A percentile compares a stretch with the other conserved stretches of the same genome.
Conservation (phyloP, 106 monocot genomes). For the Iris macrosiphon region DNA sequence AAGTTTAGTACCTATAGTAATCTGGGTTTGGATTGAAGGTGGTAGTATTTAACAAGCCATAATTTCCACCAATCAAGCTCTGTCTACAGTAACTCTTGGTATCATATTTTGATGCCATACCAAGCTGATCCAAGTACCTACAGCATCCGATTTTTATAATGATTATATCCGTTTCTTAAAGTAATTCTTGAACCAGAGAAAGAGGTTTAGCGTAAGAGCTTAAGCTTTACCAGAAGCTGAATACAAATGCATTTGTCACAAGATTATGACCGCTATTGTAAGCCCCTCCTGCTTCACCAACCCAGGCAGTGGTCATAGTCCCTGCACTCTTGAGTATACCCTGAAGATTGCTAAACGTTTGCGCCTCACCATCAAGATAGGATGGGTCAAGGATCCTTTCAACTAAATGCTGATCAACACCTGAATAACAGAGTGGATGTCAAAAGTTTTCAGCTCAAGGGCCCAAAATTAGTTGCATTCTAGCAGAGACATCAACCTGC, state of each 20-base stretch:
- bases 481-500: slow-evolving; percentile 53
- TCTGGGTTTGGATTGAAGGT: slow-evolving; percentile 76
- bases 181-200: background rate
- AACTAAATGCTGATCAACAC: slow-evolving; percentile 57
- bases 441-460: background rate
- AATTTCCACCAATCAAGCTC: slow-evolving; percentile 72
- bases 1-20: slow-evolving; percentile 50
- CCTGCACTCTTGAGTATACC: slow-evolving; percentile 35
- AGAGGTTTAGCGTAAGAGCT: background rate
- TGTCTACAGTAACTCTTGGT: slow-evolving; percentile 86
- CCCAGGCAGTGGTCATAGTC: slow-evolving; percentile 60
- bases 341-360: slow-evolving; percentile 55
- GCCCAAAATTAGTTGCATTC: too few relatives aligned
- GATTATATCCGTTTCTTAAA: background rate
- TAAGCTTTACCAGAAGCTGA: slow-evolving; percentile 64
- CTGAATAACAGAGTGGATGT: slow-evolving; percentile 16
- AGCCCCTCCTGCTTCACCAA: slow-evolving; percentile 79
- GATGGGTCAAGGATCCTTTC: slow-evolving; percentile 73
- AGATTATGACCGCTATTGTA: slow-evolving; percentile 70
- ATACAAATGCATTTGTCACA: slow-evolving; percentile 73
- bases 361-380: slow-evolving; percentile 48
- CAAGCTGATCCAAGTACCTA: slow-evolving; percentile 91
- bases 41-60: slow-evolving; percentile 64
- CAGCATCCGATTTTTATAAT: background rate
- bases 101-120: slow-evolving; percentile 62